These are phyloP conservation scores for Allomyces javanicus DNA, from an alignment of 192 early-diverging fungal species.

Conservation along the genomic window DNA sequence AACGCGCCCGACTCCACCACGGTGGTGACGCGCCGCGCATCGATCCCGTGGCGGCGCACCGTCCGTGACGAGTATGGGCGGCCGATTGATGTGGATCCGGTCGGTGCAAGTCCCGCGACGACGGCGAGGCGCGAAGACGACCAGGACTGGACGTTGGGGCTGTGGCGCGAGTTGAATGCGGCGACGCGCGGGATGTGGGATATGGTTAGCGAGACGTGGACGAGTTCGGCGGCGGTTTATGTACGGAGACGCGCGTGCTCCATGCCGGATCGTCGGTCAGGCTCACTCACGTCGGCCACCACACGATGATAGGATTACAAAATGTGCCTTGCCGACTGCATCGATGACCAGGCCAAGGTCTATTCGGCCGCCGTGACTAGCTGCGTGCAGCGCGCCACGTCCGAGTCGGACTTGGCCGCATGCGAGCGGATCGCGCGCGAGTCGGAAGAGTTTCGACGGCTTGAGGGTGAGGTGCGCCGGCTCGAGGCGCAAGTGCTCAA, in stretches of 20 bases:
- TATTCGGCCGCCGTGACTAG: neutral
- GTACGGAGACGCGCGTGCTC: neutral
- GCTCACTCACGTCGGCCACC: no score
- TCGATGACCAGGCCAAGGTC: neutral
- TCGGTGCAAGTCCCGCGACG: no score
- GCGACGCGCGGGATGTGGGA: neutral
- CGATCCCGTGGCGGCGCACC: no score
- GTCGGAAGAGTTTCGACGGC: neutral
- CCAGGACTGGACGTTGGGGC: no score
- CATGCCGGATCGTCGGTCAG: no score
- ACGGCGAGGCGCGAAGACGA: no score
- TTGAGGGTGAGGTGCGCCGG: neutral
- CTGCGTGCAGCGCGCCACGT: neutral
- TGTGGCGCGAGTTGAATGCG: neutral
- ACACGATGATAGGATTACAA: neutral
- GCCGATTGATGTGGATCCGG: no score
- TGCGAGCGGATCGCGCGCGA: neutral
- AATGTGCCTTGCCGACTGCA: neutral
- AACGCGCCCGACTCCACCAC: neutral
- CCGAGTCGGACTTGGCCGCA: neutral
- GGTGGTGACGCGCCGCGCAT: no score
- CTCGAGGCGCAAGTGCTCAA: neutral
- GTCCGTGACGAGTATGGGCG: no score
- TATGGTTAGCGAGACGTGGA: neutral
- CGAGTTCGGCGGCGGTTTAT: neutral